A percentile compares a stretch with the other conserved stretches of the same genome.
Evolutionary conservation across 257 asterid species (phyloP).

Genomic region (Salvia hispanica): DNA sequence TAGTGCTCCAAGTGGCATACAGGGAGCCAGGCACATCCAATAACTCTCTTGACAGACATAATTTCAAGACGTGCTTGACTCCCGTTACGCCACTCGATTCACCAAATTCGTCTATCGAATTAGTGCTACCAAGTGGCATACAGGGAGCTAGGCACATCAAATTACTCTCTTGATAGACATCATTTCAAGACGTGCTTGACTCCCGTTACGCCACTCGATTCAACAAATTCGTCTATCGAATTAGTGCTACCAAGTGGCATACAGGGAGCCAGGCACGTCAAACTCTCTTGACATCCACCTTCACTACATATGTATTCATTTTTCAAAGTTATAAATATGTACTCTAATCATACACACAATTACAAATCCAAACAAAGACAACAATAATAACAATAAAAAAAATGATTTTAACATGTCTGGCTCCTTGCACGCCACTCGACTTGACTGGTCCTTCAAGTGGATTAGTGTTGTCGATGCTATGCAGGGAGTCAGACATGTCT

Average conservation of each 20-base stretch:
- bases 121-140: slow-evolving; percentile 47
- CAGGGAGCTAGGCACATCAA: slow-evolving; percentile 61
- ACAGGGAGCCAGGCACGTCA: too few relatives aligned
- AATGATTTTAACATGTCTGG: slow-evolving; percentile 23
- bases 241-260: too few relatives aligned
- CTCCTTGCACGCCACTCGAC: slow-evolving; percentile 33
- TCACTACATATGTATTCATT: too few relatives aligned
- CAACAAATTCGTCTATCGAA: too few relatives aligned
- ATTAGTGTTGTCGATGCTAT: slow-evolving; percentile 18
- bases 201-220: too few relatives aligned
- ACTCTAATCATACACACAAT: too few relatives aligned
- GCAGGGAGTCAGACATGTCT: slow-evolving; percentile 17
- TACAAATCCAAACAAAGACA: background rate
- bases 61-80: slow-evolving; percentile 41
- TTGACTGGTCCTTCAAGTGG: slow-evolving; percentile 7
- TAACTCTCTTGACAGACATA: too few relatives aligned
- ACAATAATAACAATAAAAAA: background rate
- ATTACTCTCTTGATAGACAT: background rate
- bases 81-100: slow-evolving; percentile 51
- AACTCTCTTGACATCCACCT: too few relatives aligned
- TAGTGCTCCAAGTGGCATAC: too few relatives aligned
- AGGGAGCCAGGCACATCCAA: too few relatives aligned
- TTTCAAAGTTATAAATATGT: too few relatives aligned
- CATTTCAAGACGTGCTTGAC: background rate
- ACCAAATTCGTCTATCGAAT: slow-evolving; percentile 27